Percentiles rank a stretch among this genome's conserved stretches.
Conservation (phyloP, 2,329 filamentous ascomycete genomes). For the Claviceps sp. region DNA sequence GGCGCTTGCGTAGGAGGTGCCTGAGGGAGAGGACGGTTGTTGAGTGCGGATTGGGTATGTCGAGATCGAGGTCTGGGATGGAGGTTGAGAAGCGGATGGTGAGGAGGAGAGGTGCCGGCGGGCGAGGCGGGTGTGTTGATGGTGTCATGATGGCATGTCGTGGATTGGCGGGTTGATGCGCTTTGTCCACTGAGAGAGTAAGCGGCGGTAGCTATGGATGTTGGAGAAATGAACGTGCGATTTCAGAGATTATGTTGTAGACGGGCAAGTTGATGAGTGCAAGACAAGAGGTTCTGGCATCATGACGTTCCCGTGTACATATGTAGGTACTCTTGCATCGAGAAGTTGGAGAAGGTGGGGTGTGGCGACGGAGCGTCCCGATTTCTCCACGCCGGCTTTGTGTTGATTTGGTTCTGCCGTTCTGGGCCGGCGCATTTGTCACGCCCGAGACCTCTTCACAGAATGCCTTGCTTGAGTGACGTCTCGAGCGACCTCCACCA, state of each 20-base stretch:
- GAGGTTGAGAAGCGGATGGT: slow-evolving; percentile 85
- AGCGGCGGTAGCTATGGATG: too few species aligned
- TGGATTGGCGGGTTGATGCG: not conserved
- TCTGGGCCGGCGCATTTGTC: too few species aligned
- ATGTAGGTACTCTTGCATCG: too few species aligned
- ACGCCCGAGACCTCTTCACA: too few species aligned
- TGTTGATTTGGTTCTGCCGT: too few species aligned
- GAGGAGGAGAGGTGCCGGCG: slow-evolving; percentile 41
- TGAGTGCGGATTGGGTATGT: slow-evolving; percentile 51
- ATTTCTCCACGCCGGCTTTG: too few species aligned
- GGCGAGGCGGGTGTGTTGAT: slow-evolving; percentile 8
- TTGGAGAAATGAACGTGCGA: not conserved
- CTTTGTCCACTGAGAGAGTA: not conserved
- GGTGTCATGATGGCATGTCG: slow-evolving; percentile 7
- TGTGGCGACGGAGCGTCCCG: too few species aligned
- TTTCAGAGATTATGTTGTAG: too few species aligned
- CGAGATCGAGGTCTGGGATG: slow-evolving; percentile 68
- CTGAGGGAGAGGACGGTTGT: slow-evolving; percentile 72
- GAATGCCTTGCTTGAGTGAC: too few species aligned
- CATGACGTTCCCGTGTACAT: not conserved
- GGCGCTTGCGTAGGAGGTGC: slow-evolving; percentile 60
- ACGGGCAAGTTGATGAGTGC: not conserved
- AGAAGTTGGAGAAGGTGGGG: too few species aligned
- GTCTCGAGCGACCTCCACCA: too few species aligned
- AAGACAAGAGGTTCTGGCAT: not conserved